phyloP scores from a whole-genome alignment of 2,329 filamentous ascomycete species.

The Talaromyces pinophilus region DNA sequence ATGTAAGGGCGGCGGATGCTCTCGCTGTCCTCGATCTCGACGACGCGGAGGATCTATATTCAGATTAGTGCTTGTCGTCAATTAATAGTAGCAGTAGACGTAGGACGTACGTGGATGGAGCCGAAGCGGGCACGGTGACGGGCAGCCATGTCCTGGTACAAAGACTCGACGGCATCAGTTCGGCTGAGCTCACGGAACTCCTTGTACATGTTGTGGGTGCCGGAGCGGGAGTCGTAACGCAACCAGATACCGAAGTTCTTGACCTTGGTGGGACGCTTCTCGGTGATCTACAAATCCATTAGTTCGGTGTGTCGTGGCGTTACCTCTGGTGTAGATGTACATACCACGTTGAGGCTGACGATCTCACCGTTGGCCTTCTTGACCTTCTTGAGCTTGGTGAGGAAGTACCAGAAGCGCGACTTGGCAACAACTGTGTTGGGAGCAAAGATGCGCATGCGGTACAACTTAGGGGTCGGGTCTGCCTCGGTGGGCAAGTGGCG shows the following conservation, averaged over 20 bases:
- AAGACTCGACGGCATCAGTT: slow-evolving; percentile 89
- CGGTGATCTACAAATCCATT: slow-evolving; percentile 68
- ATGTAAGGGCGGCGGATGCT: slow-evolving; percentile 99
- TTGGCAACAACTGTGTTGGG: slow-evolving; percentile 98
- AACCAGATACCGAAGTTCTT: slow-evolving; percentile 99
- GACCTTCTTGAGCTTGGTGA: slow-evolving; percentile 98
- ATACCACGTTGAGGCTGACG: slow-evolving; percentile 91
- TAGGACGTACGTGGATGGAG: slow-evolving; percentile 84
- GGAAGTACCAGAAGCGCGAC: slow-evolving; percentile 99
- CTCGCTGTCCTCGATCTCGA: slow-evolving; percentile 92
- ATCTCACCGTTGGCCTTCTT: slow-evolving; percentile 99
- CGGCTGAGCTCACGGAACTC: slow-evolving; percentile 99
- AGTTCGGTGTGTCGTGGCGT: background rate
- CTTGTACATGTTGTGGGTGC: slow-evolving; percentile 99
- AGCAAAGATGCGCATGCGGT: slow-evolving; percentile 99
- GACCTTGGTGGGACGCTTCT: slow-evolving; percentile 99
- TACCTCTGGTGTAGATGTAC: slow-evolving; percentile 32
- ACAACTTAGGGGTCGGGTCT: slow-evolving; percentile 96
- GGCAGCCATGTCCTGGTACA: slow-evolving; percentile 99
- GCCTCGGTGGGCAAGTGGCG: slow-evolving; percentile 97
- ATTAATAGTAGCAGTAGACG: no score
- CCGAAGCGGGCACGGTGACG: slow-evolving; percentile 97
- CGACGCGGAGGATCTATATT: slow-evolving; percentile 88
- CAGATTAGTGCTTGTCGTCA: no score
- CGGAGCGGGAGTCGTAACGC: slow-evolving; percentile 99